These are phyloP conservation scores for Phialophora verrucosa DNA, from an alignment of 2,329 filamentous ascomycete species.

Conservation along the genomic window DNA sequence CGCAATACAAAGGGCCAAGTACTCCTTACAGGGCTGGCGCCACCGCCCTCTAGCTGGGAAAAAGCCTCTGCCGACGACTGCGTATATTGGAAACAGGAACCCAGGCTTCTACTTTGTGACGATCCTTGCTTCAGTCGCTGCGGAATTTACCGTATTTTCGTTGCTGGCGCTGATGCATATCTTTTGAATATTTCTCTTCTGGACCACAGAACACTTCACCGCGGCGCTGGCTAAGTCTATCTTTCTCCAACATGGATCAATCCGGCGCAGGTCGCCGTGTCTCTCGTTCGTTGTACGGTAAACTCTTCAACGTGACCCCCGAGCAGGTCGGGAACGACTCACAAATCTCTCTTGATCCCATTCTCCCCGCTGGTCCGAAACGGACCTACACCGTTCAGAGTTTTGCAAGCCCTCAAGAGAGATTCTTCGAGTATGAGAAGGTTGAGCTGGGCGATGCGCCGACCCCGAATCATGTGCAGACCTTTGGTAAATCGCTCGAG, in stretches of 20 bases:
- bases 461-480: slow-evolving; percentile 11
- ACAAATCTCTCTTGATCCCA: slow-evolving; percentile 18
- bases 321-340: slow-evolving; percentile 14
- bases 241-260: slow-evolving; percentile 17
- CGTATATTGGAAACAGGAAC: background rate
- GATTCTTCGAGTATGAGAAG: slow-evolving; percentile 15
- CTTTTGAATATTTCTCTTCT: slow-evolving; percentile 6
- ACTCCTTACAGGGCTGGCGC: slow-evolving; percentile 6
- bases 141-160: background rate
- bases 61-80: background rate
- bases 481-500: slow-evolving; percentile 16
- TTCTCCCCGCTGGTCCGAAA: slow-evolving; percentile 6
- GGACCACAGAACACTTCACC: background rate
- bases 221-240: slow-evolving; percentile 7
- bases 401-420: slow-evolving; percentile 18
- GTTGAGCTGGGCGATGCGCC: slow-evolving; percentile 17
- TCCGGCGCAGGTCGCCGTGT: slow-evolving; percentile 22
- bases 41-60: background rate
- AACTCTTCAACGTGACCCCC: slow-evolving; percentile 16
- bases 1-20: slow-evolving; percentile 10
- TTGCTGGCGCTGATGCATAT: slow-evolving; percentile 6
- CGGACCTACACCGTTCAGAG: slow-evolving; percentile 17
- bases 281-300: slow-evolving; percentile 27
- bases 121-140: background rate
- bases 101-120: slow-evolving; percentile 7